Evolutionary conservation across 2,329 filamentous ascomycete genomes (phyloP).

Genomic region (Penicillium sp.): DNA sequence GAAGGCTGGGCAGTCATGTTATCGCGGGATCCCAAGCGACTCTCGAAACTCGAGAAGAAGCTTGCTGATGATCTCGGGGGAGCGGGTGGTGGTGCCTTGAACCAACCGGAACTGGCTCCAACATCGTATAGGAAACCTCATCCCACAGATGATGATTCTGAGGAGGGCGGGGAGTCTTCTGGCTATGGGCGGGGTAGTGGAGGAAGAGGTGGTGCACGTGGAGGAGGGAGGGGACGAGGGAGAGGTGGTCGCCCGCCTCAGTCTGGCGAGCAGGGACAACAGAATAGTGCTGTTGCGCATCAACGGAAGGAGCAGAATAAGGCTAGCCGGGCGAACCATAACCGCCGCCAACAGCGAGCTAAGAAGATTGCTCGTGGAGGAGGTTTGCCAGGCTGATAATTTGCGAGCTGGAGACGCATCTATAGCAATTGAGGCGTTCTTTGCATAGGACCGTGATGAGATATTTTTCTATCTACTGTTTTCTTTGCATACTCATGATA

Average conservation of each 20-base stretch:
- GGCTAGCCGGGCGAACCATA: constrained; percentile 82
- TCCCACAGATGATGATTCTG: constrained; percentile 52
- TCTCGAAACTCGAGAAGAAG: constrained; percentile 73
- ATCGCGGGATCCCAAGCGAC: constrained; percentile 70
- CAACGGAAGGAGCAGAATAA: constrained; percentile 83
- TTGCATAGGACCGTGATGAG: background rate
- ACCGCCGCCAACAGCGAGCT: constrained; percentile 72
- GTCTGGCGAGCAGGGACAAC: constrained; percentile 57
- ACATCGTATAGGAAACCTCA: constrained; percentile 66
- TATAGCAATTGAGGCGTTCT: background rate
- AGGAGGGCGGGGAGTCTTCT: constrained; percentile 56
- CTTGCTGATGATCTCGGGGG: constrained; percentile 68
- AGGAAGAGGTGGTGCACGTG: constrained; percentile 56
- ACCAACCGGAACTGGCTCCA: constrained; percentile 68
- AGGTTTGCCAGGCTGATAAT: constrained; percentile 39
- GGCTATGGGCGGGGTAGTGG: constrained; percentile 44
- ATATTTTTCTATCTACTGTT: background rate
- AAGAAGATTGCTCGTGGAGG: constrained; percentile 67
- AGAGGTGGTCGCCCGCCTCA: constrained; percentile 28
- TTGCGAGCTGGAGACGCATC: background rate
- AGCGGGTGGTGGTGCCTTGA: constrained; percentile 33
- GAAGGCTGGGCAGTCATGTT: constrained; percentile 96
- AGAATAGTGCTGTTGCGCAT: constrained; percentile 72
- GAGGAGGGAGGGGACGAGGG: constrained; percentile 55
- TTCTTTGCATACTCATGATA: constrained; percentile 7